A percentile compares a stretch with the other conserved stretches of the same genome.
These are phyloP conservation scores for Lactarius trivialis DNA, from an alignment of 768 basidiomycete genomes.

Conservation along the genomic window DNA sequence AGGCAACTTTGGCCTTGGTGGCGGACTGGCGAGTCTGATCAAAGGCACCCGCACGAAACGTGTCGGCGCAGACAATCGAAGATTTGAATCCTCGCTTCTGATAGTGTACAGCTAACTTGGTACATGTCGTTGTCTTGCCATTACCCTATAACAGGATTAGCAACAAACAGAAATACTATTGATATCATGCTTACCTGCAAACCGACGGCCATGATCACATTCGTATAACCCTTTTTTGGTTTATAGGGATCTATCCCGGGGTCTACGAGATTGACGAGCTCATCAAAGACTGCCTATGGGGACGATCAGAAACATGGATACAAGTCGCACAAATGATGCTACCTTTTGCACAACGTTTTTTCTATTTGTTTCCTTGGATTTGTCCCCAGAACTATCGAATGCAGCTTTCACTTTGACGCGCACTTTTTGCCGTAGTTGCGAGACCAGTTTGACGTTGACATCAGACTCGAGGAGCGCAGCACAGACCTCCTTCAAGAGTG, in stretches of 20 bases:
- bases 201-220: constrained; percentile 97
- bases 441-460: constrained; percentile 96
- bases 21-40: constrained; percentile 99
- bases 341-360: constrained; percentile 93
- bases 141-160: constrained; percentile 59
- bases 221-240: constrained; percentile 89
- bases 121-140: constrained; percentile 98
- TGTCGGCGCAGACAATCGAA: constrained; percentile 97
- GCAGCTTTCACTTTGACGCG: constrained; percentile 83
- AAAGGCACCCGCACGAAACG: constrained; percentile 98
- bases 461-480: constrained; percentile 92
- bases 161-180: neutral
- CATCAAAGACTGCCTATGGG: constrained; percentile 86
- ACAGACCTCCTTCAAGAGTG: constrained; percentile 90
- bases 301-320: constrained; percentile 1
- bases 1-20: constrained; percentile 97
- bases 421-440: constrained; percentile 80
- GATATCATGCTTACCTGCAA: constrained; percentile 58
- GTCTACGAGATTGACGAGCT: constrained; percentile 91
- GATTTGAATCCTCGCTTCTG: constrained; percentile 96
- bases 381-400: constrained; percentile 61
- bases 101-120: constrained; percentile 96
- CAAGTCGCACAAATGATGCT: constrained; percentile 13
- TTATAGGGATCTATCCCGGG: constrained; percentile 94
- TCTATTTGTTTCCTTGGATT: constrained; percentile 72